Conservation (phyloP, 2,329 filamentous ascomycete species). For the Elsinoe fawcettii region DNA sequence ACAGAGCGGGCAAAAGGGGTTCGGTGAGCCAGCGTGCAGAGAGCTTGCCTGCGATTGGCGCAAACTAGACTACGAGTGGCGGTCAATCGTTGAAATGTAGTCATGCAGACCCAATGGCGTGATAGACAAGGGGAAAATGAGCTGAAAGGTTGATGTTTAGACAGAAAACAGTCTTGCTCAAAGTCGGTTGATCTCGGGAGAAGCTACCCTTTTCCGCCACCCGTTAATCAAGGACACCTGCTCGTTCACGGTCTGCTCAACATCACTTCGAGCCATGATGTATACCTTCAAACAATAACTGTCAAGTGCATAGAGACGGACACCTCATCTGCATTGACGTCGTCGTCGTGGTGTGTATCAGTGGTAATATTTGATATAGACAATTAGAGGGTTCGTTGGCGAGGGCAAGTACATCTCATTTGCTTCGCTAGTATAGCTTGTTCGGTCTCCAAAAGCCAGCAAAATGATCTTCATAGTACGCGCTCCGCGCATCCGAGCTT, state of each 20-base stretch:
- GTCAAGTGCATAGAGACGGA: too few relatives aligned
- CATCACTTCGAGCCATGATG: background rate
- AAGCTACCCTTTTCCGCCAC: constrained; percentile 6
- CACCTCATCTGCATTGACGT: too few relatives aligned
- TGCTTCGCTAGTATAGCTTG: constrained; percentile 34
- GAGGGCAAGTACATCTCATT: background rate
- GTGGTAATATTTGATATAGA: too few relatives aligned
- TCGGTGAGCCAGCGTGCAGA: constrained; percentile 21
- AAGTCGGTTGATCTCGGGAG: constrained; percentile 7
- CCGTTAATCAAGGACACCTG: background rate
- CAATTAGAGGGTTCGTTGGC: too few relatives aligned
- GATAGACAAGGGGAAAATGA: background rate
- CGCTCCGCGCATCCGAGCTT: background rate
- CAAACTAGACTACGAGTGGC: background rate
- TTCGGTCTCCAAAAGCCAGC: constrained; percentile 40
- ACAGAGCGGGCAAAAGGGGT: constrained; percentile 27
- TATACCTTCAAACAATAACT: too few relatives aligned
- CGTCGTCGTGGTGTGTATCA: too few relatives aligned
- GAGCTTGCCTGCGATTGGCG: constrained; percentile 14
- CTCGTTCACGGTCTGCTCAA: background rate
- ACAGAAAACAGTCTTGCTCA: background rate
- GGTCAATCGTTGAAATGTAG: background rate
- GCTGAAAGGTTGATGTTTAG: background rate
- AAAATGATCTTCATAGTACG: constrained; percentile 21
- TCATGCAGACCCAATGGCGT: constrained; percentile 13